Evolutionary conservation across 129 eudicot species (phyloP), one percentile per base, ranked within the genome.

Genomic region (Artemisia argyi): DNA sequence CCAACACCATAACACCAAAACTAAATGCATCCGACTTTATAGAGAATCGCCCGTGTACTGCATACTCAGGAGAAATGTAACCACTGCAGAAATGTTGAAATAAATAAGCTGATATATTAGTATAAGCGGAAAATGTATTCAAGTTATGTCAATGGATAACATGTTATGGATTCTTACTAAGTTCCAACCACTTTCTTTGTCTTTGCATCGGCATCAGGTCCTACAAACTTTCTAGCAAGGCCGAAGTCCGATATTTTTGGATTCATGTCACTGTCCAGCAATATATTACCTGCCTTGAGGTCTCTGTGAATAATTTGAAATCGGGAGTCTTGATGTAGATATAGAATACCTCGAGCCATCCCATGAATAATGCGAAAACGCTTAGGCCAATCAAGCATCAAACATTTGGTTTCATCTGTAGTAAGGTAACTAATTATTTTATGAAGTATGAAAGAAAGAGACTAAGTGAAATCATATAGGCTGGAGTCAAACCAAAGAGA

Each of bases 1-100:
- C 86, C 65, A 82, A 66, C n/a, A 82, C 77, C 30, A 82, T 7
- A 44, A 78, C 86, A 32, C 86, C 83, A 30, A 30, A 30, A 30
- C 35, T 30, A 30, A 30, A 30, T 30, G 4, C 35, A 30, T 30
- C 35, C 35, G 35, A 30, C 35, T 30, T 30, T 30, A 30, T 30
- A 30, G 35, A 30, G 35, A 30, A 30, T 30, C 35, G 35, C 35
- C 35, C 5, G 5, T 30, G 35, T 30, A 30, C 35, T 30, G 35
- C 35, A 30, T 30, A 30, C 35, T 30, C 35, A 30, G 35, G 35
- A 30, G 35, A 30, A 30, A 30, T 30, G 35, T 78, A 78, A 18
- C 86, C 86, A 69, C 83, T 78, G 67, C 56, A 78, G 3, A 35
- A 65, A 60, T 24, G 15, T 46, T 22, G 8, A 35, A 35, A 35